Percentiles rank a stretch among this genome's conserved stretches.
Conservation (phyloP, 495 filamentous ascomycete species). For the Neurospora sp. region DNA sequence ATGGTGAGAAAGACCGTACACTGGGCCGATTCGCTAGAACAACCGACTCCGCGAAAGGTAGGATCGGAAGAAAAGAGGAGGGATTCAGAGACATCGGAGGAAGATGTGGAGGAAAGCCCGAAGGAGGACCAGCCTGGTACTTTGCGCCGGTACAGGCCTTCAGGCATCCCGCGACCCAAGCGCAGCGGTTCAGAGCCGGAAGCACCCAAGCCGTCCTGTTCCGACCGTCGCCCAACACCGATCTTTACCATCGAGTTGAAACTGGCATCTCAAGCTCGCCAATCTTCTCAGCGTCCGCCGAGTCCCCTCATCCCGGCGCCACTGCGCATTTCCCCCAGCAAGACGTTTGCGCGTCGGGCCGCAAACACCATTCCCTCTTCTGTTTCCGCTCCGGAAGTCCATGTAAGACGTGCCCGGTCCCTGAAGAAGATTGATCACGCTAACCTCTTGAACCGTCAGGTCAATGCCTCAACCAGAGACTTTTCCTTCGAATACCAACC, state of each 20-base stretch:
- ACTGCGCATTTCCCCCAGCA: neutral
- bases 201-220: neutral
- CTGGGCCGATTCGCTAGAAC: neutral
- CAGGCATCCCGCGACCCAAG: neutral
- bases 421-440: neutral
- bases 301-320: neutral
- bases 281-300: accelerated
- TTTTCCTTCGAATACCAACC: neutral
- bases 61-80: no score
- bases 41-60: neutral
- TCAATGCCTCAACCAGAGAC: accelerated
- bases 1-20: neutral
- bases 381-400: neutral
- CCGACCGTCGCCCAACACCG: neutral
- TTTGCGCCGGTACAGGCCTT: neutral
- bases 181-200: neutral
- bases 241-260: neutral
- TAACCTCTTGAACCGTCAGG: neutral
- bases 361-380: neutral
- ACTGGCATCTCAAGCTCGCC: neutral
- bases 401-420: neutral
- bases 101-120: neutral
- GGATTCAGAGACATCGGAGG: neutral
- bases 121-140: neutral
- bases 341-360: neutral